Conservation (phyloP, 192 early-diverging fungal genomes). For the Coemansia sp. region DNA sequence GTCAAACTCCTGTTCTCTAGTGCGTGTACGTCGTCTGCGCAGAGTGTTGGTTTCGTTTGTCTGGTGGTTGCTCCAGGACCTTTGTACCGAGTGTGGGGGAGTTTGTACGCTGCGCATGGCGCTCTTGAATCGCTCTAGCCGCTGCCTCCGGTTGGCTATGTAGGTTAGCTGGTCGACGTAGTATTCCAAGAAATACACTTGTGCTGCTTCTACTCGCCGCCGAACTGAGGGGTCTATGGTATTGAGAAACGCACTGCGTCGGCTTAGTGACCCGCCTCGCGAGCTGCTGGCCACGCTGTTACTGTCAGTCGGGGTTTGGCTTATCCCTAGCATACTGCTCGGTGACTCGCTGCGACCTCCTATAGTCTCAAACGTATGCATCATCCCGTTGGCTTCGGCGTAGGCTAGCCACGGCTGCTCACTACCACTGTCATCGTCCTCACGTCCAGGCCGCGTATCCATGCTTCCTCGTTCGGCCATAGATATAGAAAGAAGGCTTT, state of each 20-base stretch:
- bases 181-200: conserved; percentile 75
- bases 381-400: conserved; percentile 49
- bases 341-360: conserved; percentile 43
- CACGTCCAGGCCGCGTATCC: conserved; percentile 25
- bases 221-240: conserved; percentile 51
- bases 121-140: conserved; percentile 60
- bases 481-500: background rate
- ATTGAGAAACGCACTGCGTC: conserved; percentile 49
- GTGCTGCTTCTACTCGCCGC: conserved; percentile 52
- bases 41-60: conserved; percentile 62
- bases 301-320: conserved; percentile 21
- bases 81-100: conserved; percentile 41
- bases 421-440: background rate
- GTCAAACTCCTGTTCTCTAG: conserved; percentile 65
- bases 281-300: conserved; percentile 29
- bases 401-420: conserved; percentile 54
- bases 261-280: conserved; percentile 37
- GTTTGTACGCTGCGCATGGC: conserved; percentile 48
- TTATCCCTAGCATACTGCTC: conserved; percentile 28
- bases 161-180: conserved; percentile 83
- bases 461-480: conserved; percentile 42
- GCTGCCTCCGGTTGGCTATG: conserved; percentile 64
- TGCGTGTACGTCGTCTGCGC: conserved; percentile 68
- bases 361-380: conserved; percentile 55
- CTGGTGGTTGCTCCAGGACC: conserved; percentile 46